Evolutionary conservation across 345 rosid genomes (phyloP).

Genomic region (rapeseed (Brassica napus)): DNA sequence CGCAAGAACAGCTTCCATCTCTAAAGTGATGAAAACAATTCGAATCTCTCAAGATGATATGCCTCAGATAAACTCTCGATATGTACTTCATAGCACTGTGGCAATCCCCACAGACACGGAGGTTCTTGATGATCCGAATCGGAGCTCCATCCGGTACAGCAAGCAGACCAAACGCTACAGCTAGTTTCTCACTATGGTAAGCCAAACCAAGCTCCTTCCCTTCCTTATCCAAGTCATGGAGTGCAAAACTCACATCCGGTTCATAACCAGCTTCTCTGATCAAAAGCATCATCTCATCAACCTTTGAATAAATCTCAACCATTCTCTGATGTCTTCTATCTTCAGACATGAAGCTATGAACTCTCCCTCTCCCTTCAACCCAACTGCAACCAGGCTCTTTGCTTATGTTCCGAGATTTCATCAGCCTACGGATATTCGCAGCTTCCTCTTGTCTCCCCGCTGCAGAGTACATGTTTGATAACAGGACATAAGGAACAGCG

Average conservation of each 20-base stretch:
- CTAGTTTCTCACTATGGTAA: constrained; percentile 93
- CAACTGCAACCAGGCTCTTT: constrained; percentile 95
- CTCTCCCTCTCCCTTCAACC: constrained; percentile 61
- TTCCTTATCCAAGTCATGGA: constrained; percentile 75
- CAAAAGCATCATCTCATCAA: constrained; percentile 60
- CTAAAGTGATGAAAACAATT: constrained; percentile 90
- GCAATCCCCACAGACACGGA: constrained; percentile 91
- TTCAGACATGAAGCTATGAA: constrained; percentile 73
- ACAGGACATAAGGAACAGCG: constrained; percentile 70
- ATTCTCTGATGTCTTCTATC: constrained; percentile 70
- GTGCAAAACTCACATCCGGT: constrained; percentile 69
- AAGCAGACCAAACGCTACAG: constrained; percentile 80
- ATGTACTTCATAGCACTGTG: constrained; percentile 78
- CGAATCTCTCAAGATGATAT: constrained; percentile 79
- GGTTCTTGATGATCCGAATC: constrained; percentile 82
- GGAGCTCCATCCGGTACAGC: constrained; percentile 56
- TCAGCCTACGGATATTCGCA: constrained; percentile 61
- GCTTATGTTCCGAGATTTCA: constrained; percentile 66
- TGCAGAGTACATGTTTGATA: constrained; percentile 73
- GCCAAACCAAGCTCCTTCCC: constrained; percentile 76
- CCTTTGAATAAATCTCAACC: constrained; percentile 65
- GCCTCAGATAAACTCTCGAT: constrained; percentile 60
- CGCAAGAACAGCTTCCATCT: constrained; percentile 85
- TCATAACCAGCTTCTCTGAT: constrained; percentile 79
- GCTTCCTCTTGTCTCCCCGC: constrained; percentile 75